Percentiles rank a stretch among this genome's conserved stretches.
Conservation (phyloP, 768 basidiomycete species). For the Suillus decipiens region DNA sequence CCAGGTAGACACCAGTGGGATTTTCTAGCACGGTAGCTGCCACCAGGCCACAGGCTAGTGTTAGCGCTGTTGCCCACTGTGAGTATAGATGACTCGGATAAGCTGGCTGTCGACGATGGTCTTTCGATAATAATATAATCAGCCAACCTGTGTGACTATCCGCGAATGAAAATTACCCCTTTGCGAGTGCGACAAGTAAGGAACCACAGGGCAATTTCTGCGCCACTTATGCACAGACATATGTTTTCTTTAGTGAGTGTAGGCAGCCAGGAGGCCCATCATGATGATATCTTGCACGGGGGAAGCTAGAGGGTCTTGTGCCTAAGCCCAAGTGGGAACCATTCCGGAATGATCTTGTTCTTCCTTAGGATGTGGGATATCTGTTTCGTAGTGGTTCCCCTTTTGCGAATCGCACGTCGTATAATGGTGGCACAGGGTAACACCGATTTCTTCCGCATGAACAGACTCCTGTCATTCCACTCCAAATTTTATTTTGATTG, state of each 20-base stretch:
- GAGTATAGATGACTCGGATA: neutral
- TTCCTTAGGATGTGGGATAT: constrained; percentile 3
- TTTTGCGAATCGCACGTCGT: constrained; percentile 2
- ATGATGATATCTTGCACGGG: neutral
- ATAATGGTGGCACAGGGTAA: neutral
- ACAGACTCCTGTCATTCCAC: neutral
- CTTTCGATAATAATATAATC: neutral
- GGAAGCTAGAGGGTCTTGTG: neutral
- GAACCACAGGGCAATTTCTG: neutral
- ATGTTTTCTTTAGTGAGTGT: neutral
- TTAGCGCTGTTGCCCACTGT: neutral
- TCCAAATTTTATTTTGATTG: neutral
- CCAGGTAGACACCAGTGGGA: constrained; percentile 1
- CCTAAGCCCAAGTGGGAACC: neutral
- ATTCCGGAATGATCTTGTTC: neutral
- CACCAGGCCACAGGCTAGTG: neutral
- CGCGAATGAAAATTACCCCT: neutral
- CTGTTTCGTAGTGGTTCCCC: neutral
- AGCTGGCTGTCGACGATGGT: neutral
- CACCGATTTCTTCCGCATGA: neutral
- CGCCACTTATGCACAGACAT: neutral
- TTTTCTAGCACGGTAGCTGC: neutral
- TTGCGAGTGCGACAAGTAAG: neutral
- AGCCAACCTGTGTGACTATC: neutral
- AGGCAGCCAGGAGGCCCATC: neutral